Evolutionary conservation across 2,329 filamentous ascomycete species (phyloP), one percentile per base, ranked within the genome.

Genomic region (Colletotrichum orbiculare): DNA sequence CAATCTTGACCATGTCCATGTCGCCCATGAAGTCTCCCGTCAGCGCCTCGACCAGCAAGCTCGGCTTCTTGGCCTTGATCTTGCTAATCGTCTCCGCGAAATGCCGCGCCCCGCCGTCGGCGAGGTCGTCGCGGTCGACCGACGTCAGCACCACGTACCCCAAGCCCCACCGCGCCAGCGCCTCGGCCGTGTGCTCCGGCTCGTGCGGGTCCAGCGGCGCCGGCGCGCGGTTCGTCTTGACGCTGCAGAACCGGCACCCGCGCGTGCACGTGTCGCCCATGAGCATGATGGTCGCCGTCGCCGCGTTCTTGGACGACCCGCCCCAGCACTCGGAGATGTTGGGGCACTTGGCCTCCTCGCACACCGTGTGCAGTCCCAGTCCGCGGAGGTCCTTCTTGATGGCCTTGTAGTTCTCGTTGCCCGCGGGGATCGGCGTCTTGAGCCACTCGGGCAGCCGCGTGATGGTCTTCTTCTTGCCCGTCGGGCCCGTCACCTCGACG

Each of bases 311-410:
- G 77, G 91, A 88, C 74, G 85, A 89, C 39, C 96, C 96, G 67
- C 96, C 96, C 96, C 96, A 99, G 83, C 96, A 99, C 77, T 98
- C 95, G 68, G 91, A 94, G 67, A 99, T 97, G 79, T 99, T 99
- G 67, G 96, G 96, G 79, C 96, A 99, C 69, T 94, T 89, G 2
- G 96, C 96, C 81, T 99, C 96, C 81, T 99, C 96, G 79, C 96
- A 99, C 13, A 99, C 96, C 5, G 96, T 99, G 78, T 97, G 94
- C 61, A 99, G 83, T 63, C 92, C 91, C 66, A 99, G 81, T 0
- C 96, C 96, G 41, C 96, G 88, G 70, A 99, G 82, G 77, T 99
- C 96, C 69, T 91, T 89, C 83, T 97, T 97, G 78, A 99, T 97
- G 74, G 93, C 92, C 81, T 96, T 96, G 83, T 91, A 97, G 80